phyloP scores from a whole-genome alignment of 345 rosid species.

The Pelargonium nanum region DNA sequence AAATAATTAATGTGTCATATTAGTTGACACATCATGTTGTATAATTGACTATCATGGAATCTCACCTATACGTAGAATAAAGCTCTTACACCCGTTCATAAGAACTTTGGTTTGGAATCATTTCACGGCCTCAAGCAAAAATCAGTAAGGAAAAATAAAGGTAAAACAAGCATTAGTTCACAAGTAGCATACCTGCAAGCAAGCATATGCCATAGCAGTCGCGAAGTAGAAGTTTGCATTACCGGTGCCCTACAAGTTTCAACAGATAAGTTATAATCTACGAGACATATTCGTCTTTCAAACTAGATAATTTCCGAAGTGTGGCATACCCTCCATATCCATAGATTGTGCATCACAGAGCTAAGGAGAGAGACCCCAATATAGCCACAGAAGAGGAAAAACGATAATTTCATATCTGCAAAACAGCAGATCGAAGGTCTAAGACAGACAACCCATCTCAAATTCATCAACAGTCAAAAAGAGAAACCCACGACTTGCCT shows the following conservation, averaged over 20 bases:
- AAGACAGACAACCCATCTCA: slow-evolving; percentile 6
- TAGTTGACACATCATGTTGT: background rate
- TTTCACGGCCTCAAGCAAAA: background rate
- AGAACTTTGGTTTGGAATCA: background rate
- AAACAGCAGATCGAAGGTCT: slow-evolving; percentile 12
- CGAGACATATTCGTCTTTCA: background rate
- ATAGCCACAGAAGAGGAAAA: slow-evolving; percentile 87
- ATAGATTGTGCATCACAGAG: slow-evolving; percentile 94
- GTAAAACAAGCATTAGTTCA: background rate
- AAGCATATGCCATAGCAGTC: slow-evolving; percentile 85
- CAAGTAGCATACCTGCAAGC: slow-evolving; percentile 59
- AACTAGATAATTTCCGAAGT: slow-evolving; percentile 4
- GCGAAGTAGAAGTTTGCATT: slow-evolving; percentile 95
- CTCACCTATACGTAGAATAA: background rate
- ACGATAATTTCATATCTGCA: slow-evolving; percentile 79
- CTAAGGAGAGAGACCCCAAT: slow-evolving; percentile 85
- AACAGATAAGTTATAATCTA: slow-evolving; percentile 8
- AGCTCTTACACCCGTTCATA: background rate
- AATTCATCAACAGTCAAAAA: slow-evolving; percentile 5
- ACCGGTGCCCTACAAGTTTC: slow-evolving; percentile 75
- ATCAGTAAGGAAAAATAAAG: background rate
- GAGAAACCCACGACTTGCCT: slow-evolving; percentile 34
- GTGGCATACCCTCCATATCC: slow-evolving; percentile 89
- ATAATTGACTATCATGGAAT: background rate
- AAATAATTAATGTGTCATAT: background rate